Evolutionary conservation across 2,329 filamentous ascomycete genomes (phyloP).

Genomic region (Ploettnerulaceae sp.): DNA sequence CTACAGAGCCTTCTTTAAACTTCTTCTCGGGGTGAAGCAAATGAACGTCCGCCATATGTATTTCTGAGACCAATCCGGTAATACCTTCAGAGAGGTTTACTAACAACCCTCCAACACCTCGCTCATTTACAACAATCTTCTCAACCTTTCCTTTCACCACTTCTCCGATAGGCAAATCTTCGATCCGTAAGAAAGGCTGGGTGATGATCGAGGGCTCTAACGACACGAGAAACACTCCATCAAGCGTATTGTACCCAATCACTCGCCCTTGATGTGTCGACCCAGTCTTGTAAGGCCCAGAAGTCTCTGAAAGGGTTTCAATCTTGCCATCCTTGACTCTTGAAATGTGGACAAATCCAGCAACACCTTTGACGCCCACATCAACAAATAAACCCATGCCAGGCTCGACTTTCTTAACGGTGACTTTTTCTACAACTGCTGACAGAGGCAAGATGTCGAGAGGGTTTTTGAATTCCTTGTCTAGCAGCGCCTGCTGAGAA

Average conservation of each 20-base stretch:
- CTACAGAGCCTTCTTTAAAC: constrained; percentile 78
- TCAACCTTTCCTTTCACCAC: constrained; percentile 80
- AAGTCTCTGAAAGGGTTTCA: constrained; percentile 71
- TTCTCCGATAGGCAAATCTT: constrained; percentile 79
- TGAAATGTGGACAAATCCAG: constrained; percentile 94
- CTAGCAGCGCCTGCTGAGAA: constrained; percentile 40
- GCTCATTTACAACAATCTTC: constrained; percentile 72
- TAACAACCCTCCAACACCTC: constrained; percentile 76
- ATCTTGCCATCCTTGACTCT: constrained; percentile 85
- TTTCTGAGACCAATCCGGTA: constrained; percentile 79
- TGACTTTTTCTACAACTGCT: constrained; percentile 70
- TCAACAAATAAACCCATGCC: constrained; percentile 78
- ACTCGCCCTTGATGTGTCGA: constrained; percentile 78
- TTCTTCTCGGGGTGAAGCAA: constrained; percentile 95
- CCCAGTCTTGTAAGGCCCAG: constrained; percentile 72
- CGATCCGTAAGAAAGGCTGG: constrained; percentile 84
- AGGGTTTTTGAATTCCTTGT: constrained; percentile 43
- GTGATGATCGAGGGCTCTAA: constrained; percentile 78
- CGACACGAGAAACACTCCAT: constrained; percentile 81
- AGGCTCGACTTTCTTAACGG: constrained; percentile 72
- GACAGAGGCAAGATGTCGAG: constrained; percentile 63
- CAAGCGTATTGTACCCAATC: constrained; percentile 79
- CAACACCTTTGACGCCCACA: constrained; percentile 59
- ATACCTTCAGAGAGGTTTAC: constrained; percentile 83
- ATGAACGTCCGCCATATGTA: constrained; percentile 81